These are phyloP conservation scores for Diphasiastrum complanatum DNA, from an alignment of 83 land plant species.

Conservation along the genomic window DNA sequence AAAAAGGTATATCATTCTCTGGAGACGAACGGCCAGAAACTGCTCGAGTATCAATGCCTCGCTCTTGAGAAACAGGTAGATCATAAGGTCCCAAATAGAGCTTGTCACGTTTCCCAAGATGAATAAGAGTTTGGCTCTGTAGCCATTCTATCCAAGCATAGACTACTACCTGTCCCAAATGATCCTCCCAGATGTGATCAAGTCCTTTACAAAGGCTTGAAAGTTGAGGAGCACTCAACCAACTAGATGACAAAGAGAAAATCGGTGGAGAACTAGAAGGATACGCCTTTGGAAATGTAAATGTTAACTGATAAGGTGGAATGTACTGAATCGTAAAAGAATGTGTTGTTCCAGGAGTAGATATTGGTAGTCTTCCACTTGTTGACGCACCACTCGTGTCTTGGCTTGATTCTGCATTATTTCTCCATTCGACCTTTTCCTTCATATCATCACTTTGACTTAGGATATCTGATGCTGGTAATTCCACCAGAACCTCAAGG, in stretches of 20 bases:
- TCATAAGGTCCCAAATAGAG: neutral
- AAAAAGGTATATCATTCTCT: neutral
- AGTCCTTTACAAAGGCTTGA: neutral
- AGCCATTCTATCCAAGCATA: conserved; percentile 7
- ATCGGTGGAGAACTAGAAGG: neutral
- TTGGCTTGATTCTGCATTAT: neutral
- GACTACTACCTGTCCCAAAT: conserved; percentile 4
- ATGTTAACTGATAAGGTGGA: neutral
- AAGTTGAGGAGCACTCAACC: neutral
- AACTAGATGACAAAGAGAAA: neutral
- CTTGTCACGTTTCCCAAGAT: neutral
- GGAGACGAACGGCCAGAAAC: neutral
- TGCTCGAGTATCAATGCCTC: neutral
- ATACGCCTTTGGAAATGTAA: neutral
- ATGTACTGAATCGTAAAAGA: neutral
- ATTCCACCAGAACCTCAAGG: neutral
- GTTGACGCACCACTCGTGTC: conserved; percentile 5
- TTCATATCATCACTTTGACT: neutral
- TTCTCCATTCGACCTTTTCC: neutral
- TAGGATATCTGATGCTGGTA: neutral
- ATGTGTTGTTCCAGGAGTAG: neutral
- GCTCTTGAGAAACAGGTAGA: neutral
- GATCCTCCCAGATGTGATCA: neutral
- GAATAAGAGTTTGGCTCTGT: neutral
- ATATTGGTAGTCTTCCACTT: no score